Percentiles rank a stretch among this genome's conserved stretches.
Evolutionary conservation across 306 rosid species (phyloP).

Genomic region (Vigna angularis): DNA sequence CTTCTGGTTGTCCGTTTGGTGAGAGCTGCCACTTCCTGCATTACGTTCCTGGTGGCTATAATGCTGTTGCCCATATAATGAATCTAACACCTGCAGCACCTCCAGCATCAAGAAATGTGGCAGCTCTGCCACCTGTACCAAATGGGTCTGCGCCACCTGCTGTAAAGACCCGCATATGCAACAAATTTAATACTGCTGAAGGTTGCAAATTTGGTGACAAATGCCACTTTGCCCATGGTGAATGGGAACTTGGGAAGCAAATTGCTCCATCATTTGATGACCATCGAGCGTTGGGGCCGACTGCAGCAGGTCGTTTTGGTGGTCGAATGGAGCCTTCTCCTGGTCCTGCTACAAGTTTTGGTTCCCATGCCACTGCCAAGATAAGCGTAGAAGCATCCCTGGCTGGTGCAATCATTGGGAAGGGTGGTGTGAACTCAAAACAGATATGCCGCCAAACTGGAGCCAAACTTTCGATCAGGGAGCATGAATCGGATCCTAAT

Average conservation of each 20-base stretch:
- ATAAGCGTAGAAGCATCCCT: constrained; percentile 94
- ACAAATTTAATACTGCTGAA: constrained; percentile 76
- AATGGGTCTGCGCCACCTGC: constrained; percentile 67
- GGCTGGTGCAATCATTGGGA: constrained; percentile 97
- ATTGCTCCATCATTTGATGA: constrained; percentile 67
- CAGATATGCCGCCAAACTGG: constrained; percentile 98
- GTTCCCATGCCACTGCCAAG: constrained; percentile 93
- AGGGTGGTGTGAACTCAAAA: constrained; percentile 95
- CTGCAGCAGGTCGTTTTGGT: constrained; percentile 52
- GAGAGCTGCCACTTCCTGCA: constrained; percentile 97
- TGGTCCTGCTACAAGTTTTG: constrained; percentile 77
- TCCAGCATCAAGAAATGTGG: constrained; percentile 64
- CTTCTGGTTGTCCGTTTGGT: constrained; percentile 97
- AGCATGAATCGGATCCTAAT: constrained; percentile 81
- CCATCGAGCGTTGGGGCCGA: constrained; percentile 65
- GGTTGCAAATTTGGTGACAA: constrained; percentile 98
- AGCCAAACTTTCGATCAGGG: constrained; percentile 91
- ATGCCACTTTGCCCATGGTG: constrained; percentile 96
- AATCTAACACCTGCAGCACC: constrained; percentile 71
- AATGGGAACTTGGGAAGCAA: constrained; percentile 89
- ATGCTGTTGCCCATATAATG: constrained; percentile 94
- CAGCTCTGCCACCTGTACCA: constrained; percentile 54
- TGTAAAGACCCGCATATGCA: constrained; percentile 84
- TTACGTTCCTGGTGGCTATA: constrained; percentile 91
- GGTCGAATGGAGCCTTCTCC: constrained; percentile 72